Evolutionary conservation across 306 rosid genomes (phyloP), one percentile per base, ranked within the genome.

Genomic region (Quercus suber): DNA sequence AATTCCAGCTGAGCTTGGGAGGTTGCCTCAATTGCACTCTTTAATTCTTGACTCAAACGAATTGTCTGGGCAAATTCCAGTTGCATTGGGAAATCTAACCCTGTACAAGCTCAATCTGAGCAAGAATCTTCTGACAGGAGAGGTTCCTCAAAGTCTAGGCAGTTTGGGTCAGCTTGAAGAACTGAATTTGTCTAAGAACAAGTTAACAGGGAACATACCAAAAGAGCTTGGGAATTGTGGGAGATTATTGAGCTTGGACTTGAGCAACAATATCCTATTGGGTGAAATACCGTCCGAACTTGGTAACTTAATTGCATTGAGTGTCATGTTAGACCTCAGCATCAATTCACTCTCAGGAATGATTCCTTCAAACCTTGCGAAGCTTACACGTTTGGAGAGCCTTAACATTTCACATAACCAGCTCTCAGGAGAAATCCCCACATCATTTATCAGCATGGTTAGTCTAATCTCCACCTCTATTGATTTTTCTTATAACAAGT

Each of bases 361-460:
- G 64, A 83, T 91, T 77, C 92, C 97, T 59, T 75, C 78, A 74
- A 84, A 84, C 73, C 79, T 90, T 23, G 80, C 43, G 35, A 84
- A 88, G 87, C 86, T 87, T 59, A 15, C 56, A 27, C 20, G 53
- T 6, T 74, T 92, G 86, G 88, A 80, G 80, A 75, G 82, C 70
- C 79, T 92, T 73, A 90, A 90, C 83, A 77, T 88, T 59, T 92
- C 97, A 43, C 85, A 78, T 81, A 92, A 92, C 85, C 82, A 76
- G 55, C 89, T 92, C 12, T 80, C 88, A 0, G 90, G 94, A n/a
- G 25, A 71, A 20, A 89, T 92, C 68, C 97, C 92, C 11, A 56
- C 57, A 28, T 68, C 87, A 25, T 78, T 82, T 49, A 56, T 71
- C 19, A 20, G 3, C 19, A 80, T 88, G 92, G 3, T 4, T 51